phyloP scores from a whole-genome alignment of 768 basidiomycete genomes.

The Psilocybe cubensis region DNA sequence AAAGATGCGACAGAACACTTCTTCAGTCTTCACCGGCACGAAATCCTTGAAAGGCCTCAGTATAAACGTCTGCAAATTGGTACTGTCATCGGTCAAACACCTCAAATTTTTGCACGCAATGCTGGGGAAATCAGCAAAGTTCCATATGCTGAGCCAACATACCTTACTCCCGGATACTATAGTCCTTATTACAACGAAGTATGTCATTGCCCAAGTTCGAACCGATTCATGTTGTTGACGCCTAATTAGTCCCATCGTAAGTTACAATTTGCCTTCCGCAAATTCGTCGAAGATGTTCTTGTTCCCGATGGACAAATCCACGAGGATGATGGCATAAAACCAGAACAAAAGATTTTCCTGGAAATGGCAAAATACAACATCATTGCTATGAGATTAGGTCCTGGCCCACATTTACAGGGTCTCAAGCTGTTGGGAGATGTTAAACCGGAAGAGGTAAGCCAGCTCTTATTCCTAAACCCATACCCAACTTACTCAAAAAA shows the following conservation, averaged over 20 bases:
- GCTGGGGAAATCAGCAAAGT: constrained; percentile 70
- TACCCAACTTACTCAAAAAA: background rate
- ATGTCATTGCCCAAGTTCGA: constrained; percentile 37
- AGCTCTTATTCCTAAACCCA: background rate
- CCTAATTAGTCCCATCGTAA: constrained; percentile 50
- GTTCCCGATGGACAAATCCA: constrained; percentile 58
- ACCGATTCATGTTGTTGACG: background rate
- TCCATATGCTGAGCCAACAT: constrained; percentile 90
- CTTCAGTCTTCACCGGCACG: constrained; percentile 86
- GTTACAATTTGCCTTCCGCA: constrained; percentile 62
- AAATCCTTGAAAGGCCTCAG: constrained; percentile 77
- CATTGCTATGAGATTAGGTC: constrained; percentile 81
- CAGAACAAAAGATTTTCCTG: constrained; percentile 69
- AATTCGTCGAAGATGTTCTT: constrained; percentile 72
- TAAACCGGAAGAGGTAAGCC: constrained; percentile 69
- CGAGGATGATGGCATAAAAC: constrained; percentile 83
- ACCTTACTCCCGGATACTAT: constrained; percentile 70
- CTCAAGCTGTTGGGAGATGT: constrained; percentile 74
- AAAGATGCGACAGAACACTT: constrained; percentile 89
- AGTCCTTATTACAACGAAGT: constrained; percentile 79
- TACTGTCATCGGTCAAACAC: constrained; percentile 62
- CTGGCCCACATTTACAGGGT: constrained; percentile 84
- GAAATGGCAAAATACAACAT: constrained; percentile 56
- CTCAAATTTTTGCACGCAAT: constrained; percentile 49
- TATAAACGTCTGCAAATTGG: constrained; percentile 79